phyloP scores from a whole-genome alignment of 495 filamentous ascomycete genomes.

The Gamarada debralockiae region DNA sequence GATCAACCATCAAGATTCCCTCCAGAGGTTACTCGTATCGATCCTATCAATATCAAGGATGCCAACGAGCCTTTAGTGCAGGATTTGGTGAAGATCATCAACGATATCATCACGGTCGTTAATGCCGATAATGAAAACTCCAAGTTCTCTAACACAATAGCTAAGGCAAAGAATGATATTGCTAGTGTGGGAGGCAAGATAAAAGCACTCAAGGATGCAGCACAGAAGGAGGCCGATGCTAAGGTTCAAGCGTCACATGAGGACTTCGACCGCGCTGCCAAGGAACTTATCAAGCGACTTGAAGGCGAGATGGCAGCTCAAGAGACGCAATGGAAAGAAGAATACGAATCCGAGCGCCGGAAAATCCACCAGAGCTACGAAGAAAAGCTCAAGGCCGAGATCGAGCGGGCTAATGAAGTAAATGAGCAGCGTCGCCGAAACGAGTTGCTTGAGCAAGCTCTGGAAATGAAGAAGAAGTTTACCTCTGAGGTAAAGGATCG shows the following conservation, averaged over 20 bases:
- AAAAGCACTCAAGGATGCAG: constrained; percentile 58
- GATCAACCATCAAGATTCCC: constrained; percentile 56
- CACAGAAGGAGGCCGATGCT: constrained; percentile 67
- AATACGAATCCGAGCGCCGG: constrained; percentile 87
- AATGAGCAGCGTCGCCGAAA: constrained; percentile 78
- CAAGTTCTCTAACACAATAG: constrained; percentile 71
- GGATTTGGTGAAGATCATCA: constrained; percentile 91
- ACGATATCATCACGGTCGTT: constrained; percentile 89
- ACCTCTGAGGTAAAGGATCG: constrained; percentile 69
- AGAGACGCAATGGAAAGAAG: constrained; percentile 74
- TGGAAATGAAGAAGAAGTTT: constrained; percentile 81
- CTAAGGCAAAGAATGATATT: constrained; percentile 82
- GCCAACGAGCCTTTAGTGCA: constrained; percentile 85
- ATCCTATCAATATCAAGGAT: constrained; percentile 65
- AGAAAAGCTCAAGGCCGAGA: constrained; percentile 70
- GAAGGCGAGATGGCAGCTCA: constrained; percentile 69
- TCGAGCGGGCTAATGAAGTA: constrained; percentile 68
- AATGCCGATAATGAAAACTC: constrained; percentile 73
- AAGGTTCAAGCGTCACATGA: constrained; percentile 66
- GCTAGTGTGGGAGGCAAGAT: constrained; percentile 72
- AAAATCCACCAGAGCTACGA: constrained; percentile 71
- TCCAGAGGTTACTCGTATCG: constrained; percentile 59
- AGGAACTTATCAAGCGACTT: constrained; percentile 67
- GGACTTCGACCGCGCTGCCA: constrained; percentile 77
- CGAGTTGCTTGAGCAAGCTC: constrained; percentile 84